Evolutionary conservation across 495 filamentous ascomycete species (phyloP).

Genomic region (Penicillium simplicissimum): DNA sequence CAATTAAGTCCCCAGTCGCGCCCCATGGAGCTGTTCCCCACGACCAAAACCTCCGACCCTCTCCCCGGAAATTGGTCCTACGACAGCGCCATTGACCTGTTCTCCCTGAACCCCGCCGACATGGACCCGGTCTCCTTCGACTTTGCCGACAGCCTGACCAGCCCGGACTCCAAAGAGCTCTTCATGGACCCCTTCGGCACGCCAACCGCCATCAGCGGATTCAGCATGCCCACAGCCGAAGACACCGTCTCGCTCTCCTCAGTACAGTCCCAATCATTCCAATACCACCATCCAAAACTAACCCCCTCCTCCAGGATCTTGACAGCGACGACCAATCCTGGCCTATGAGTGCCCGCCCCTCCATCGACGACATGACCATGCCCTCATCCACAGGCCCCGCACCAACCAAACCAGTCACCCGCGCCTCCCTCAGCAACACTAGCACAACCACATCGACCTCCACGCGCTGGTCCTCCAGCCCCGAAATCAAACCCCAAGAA

Average conservation of each 20-base stretch:
- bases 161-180: constrained; percentile 39
- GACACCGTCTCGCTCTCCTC: constrained; percentile 39
- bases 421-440: constrained; percentile 19
- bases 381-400: constrained; percentile 18
- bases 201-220: constrained; percentile 39
- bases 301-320: constrained; percentile 28
- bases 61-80: constrained; percentile 48
- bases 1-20: constrained; percentile 27
- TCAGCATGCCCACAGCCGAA: constrained; percentile 38
- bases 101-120: constrained; percentile 38
- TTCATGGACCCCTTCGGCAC: constrained; percentile 38
- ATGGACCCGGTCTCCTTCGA: constrained; percentile 40
- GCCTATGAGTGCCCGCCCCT: constrained; percentile 31
- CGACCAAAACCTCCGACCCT: constrained; percentile 30
- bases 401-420: constrained; percentile 7
- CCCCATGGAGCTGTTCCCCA: constrained; percentile 21
- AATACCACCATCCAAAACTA: background rate
- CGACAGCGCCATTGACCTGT: constrained; percentile 44
- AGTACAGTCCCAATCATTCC: constrained; percentile 20
- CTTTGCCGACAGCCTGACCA: constrained; percentile 36
- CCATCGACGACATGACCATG: constrained; percentile 24
- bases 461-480: constrained; percentile 38
- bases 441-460: constrained; percentile 16
- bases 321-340: constrained; percentile 48
- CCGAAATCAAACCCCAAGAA: constrained; percentile 36